A percentile compares a stretch with the other conserved stretches of the same genome.
phyloP scores from a whole-genome alignment of 441 rosid genomes.

The Melastoma candidum region DNA sequence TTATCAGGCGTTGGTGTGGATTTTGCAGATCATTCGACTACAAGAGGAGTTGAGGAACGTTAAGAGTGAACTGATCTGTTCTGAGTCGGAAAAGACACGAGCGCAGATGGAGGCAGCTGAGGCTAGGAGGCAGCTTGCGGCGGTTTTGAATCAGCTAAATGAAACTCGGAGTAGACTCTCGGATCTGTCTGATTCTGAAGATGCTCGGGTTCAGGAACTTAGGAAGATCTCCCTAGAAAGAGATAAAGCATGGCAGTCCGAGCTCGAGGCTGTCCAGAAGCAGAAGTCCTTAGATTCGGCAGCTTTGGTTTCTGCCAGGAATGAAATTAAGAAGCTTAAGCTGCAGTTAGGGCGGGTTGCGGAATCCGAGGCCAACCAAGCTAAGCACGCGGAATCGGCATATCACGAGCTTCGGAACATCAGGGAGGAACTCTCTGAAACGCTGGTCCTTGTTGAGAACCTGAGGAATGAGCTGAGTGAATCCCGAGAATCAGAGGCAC shows the following conservation, averaged over 20 bases:
- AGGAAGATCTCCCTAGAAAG: slow-evolving; percentile 74
- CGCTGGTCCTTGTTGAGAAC: slow-evolving; percentile 57
- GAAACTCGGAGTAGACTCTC: slow-evolving; percentile 11
- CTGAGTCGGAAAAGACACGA: too few relatives aligned
- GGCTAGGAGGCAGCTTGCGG: too few relatives aligned
- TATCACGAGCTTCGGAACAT: slow-evolving; percentile 49
- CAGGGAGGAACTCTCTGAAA: slow-evolving; percentile 61
- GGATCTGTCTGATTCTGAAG: slow-evolving; percentile 78
- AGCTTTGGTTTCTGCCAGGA: slow-evolving; percentile 65
- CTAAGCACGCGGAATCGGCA: slow-evolving; percentile 41
- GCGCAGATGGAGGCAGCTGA: too few relatives aligned
- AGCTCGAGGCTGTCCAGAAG: slow-evolving; percentile 87
- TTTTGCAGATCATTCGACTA: too few relatives aligned
- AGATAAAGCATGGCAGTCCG: slow-evolving; percentile 90
- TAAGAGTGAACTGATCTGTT: too few relatives aligned
- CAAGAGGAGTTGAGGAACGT: too few relatives aligned
- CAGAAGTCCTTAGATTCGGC: slow-evolving; percentile 75
- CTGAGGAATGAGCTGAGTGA: slow-evolving; percentile 42
- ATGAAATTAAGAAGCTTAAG: slow-evolving; percentile 85
- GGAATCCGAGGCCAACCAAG: slow-evolving; percentile 50
- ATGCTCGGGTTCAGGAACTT: slow-evolving; percentile 68
- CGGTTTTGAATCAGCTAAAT: too few relatives aligned
- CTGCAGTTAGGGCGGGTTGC: slow-evolving; percentile 56
- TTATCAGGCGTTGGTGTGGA: too few relatives aligned
- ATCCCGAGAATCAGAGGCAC: slow-evolving; percentile 73